Base-by-base conservation (phyloP, 768 basidiomycete species). In the Tylopilus felleus region DNA sequence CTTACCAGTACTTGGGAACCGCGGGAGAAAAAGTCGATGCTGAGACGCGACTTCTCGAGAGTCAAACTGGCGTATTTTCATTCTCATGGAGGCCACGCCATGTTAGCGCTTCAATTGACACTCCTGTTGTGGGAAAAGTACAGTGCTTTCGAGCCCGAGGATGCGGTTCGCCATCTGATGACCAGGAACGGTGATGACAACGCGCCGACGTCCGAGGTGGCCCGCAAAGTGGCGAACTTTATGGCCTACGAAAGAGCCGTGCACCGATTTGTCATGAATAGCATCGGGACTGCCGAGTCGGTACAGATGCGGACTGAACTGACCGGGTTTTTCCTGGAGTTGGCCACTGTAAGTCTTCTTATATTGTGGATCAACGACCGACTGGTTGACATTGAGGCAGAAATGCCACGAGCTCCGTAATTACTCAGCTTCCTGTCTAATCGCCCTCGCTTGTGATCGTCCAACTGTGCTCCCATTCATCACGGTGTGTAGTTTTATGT, bases 51-150 rank as follows among this genome's bases (percentile, higher is more conserved):
- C 27, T 68, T 70, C 40, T 58, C 65, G 27, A 60, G 52, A 16
- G 52, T 71, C 28, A 63, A 70, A 21, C 58, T 76, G 21, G 46
- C 69, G 31, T 57, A 60, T 39, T 78, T 81, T 53, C 57, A 75
- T 41, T 66, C 65, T 42, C 48, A 63, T 0, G 57, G 61, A 2
- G 79, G 80, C 1, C 64, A 71, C 21, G 71, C 75, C 39, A 74
- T 77, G 56, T 61, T 84, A 25, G 76, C 77, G 2, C 71, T 71
- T 38, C 80, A 82, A 53, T 27, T 81, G 25, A 80, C 80, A 0
- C 47, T 71, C 17, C 55, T 69, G 19, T 51, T 73, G 8, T 77
- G 74, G 46, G 65, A 66, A 31, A 66, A 71, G 33, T 79, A 75
- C 61, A 58, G 64, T 21, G 56, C 64, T 38, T 71, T 81, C 28